Evolutionary conservation across 176 grass and related monocot species (phyloP).

Genomic region (Avena sativa): DNA sequence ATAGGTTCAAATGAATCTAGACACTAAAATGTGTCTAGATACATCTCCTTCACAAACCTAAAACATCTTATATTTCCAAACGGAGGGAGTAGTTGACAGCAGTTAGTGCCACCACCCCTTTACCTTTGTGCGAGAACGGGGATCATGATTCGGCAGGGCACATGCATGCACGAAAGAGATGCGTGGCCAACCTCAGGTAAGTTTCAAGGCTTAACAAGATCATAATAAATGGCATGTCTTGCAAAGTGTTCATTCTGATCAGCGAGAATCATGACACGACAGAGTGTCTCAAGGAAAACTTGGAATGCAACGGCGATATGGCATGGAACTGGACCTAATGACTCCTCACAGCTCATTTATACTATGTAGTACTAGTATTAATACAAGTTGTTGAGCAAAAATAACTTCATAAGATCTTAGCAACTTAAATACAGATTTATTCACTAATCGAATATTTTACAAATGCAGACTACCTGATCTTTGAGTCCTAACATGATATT

Average conservation of each 20-base stretch:
- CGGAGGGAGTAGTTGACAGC: slow-evolving; percentile 9
- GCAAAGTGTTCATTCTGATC: neutral
- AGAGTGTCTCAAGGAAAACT: neutral
- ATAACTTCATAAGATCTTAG: slow-evolving; percentile 10
- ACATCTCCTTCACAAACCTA: no score
- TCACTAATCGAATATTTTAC: slow-evolving; percentile 54
- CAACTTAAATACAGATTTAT: slow-evolving; percentile 67
- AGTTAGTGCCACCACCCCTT: slow-evolving; percentile 14
- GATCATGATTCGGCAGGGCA: neutral
- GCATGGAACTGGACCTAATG: slow-evolving; percentile 3
- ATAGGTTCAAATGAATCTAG: no score
- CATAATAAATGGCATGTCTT: slow-evolving; percentile 36
- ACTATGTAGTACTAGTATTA: neutral
- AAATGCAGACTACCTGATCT: slow-evolving; percentile 44
- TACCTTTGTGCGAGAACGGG: slow-evolving; percentile 30
- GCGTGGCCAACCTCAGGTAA: slow-evolving; percentile 36
- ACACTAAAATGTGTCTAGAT: no score
- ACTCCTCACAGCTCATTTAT: slow-evolving; percentile 31
- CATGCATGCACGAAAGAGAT: slow-evolving; percentile 55
- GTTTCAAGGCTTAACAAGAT: slow-evolving; percentile 15
- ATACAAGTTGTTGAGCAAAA: slow-evolving; percentile 44
- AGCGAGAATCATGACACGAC: neutral
- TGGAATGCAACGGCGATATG: neutral
- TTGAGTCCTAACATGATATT: slow-evolving; percentile 23
- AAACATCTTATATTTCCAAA: no score